A percentile compares a stretch with the other conserved stretches of the same genome.
Conservation (phyloP, 129 eudicot species). For the Heracleum sosnowskyi region DNA sequence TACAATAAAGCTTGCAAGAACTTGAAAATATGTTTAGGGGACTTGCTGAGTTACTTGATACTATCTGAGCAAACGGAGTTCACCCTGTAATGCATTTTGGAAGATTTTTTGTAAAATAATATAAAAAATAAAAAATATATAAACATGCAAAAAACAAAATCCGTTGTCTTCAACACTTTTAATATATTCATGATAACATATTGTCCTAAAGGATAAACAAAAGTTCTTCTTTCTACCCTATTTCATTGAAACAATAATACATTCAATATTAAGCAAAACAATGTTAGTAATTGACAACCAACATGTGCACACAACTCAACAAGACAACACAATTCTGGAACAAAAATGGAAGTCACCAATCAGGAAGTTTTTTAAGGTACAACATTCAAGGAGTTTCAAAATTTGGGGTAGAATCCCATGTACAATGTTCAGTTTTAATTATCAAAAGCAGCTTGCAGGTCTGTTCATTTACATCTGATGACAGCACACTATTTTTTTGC, state of each 20-base stretch:
- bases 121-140: no score
- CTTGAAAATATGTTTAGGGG: no score
- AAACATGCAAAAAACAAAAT: no score
- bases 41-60: no score
- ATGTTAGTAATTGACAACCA: background rate
- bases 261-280: background rate
- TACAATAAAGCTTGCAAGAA: background rate
- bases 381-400: background rate
- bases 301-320: no score
- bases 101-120: no score
- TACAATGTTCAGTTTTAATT: background rate
- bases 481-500: conserved; percentile 27
- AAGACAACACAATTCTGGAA: background rate
- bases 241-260: background rate
- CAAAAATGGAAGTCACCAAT: background rate
- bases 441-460: background rate
- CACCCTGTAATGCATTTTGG: no score
- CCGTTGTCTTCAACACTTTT: no score
- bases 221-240: no score
- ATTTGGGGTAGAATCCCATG: background rate
- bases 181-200: no score
- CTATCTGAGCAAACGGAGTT: no score
- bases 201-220: no score
- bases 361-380: background rate
- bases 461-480: background rate